Evolutionary conservation across 2,329 filamentous ascomycete species (phyloP), one percentile per base, ranked within the genome.

Genomic region (Botrytis byssoidea): DNA sequence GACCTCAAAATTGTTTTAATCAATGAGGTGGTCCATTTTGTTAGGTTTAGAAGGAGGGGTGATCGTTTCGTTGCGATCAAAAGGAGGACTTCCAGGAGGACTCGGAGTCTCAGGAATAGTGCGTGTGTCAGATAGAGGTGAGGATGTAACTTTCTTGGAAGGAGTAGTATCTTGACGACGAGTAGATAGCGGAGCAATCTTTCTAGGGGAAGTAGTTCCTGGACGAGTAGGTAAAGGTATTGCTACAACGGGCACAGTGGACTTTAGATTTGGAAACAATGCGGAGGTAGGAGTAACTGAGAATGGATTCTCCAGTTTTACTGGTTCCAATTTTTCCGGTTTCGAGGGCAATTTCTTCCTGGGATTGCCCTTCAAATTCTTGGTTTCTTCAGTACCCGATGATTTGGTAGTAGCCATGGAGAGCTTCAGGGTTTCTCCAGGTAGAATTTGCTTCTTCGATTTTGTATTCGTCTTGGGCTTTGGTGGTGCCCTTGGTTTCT

Each of bases 391-490:
- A 20, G 37, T 29, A 67, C 60, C 59, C 37, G 69, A 51, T 32
- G 67, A 42, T 42, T 77, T 76, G n/a, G 68, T 70, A 40, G 73
- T 37, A 42, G 69, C 22, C 46, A 69, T 46, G 48, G 70, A 42
- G 22, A 68, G 37, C 46, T 74, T 74, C 42, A 72, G n/a, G 35
- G 78, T 59, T 60, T 75, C 77, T n/a, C 78, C 80, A 22, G 77
- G 75, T 20, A 91, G 83, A 75, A 83, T 86, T 76, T 83, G 85
- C 78, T 90, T 89, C 79, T 86, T 89, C 64, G 83, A 75, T 77
- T 84, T 86, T 29, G 76, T 37, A n/a, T n/a, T 72, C 22, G 22
- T 42, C 37, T 57, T 73, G 40, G 59, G 59, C 22, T 70, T 73
- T 37, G 48, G 22, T 12, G 72, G 46, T 46, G 46, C 66, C 12